Percentiles rank a stretch among this genome's conserved stretches.
Conservation (phyloP, 768 basidiomycete species). For the Flagelloscypha sp. region DNA sequence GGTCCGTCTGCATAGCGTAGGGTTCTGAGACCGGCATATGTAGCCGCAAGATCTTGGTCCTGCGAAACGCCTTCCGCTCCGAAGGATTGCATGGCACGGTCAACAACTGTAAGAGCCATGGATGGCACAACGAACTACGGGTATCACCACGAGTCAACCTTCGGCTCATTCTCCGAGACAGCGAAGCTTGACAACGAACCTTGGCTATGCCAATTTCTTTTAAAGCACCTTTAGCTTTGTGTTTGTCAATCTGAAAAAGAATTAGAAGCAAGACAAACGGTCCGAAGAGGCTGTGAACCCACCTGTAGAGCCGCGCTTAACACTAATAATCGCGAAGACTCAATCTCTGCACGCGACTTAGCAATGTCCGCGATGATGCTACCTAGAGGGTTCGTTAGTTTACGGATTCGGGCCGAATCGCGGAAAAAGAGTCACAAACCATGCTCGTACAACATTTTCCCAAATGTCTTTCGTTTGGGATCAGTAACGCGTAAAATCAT, state of each 20-base stretch:
- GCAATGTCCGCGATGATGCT: constrained; percentile 90
- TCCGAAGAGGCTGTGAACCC: constrained; percentile 7
- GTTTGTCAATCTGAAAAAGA: constrained; percentile 67
- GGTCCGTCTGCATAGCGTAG: constrained; percentile 87
- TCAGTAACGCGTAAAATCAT: constrained; percentile 93
- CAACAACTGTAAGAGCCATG: constrained; percentile 83
- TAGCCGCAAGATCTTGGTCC: constrained; percentile 72
- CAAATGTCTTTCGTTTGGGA: constrained; percentile 85
- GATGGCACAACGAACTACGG: constrained; percentile 86
- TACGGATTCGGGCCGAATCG: not conserved
- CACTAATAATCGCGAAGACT: constrained; percentile 79
- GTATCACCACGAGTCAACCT: constrained; percentile 3
- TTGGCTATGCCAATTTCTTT: constrained; percentile 99
- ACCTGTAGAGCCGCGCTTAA: constrained; percentile 86
- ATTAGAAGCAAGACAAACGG: not conserved
- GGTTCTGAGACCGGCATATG: constrained; percentile 77
- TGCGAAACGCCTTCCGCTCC: constrained; percentile 96
- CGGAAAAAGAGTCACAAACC: constrained; percentile 35
- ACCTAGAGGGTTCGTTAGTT: constrained; percentile 31
- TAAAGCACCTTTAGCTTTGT: constrained; percentile 86
- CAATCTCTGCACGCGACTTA: constrained; percentile 87
- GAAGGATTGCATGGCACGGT: constrained; percentile 92
- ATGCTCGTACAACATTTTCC: constrained; percentile 85
- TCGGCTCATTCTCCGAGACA: constrained; percentile 1
- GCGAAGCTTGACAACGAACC: constrained; percentile 29